Percentiles rank a stretch among this genome's conserved stretches.
These are phyloP conservation scores for Lentinula boryana DNA, from an alignment of 768 basidiomycete genomes.

Conservation along the genomic window DNA sequence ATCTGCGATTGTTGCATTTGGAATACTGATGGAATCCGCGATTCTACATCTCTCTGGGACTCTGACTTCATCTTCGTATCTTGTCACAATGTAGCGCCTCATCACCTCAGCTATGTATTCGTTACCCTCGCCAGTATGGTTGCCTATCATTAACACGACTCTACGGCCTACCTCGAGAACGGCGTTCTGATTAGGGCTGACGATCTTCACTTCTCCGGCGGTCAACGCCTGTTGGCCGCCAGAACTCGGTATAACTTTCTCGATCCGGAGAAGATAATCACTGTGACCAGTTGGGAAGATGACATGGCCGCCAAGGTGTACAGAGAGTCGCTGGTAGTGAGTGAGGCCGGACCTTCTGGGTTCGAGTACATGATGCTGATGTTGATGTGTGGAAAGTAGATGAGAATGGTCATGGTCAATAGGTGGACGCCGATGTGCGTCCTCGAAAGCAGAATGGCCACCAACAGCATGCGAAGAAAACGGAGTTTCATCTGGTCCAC, in stretches of 20 bases:
- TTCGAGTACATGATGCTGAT: not conserved
- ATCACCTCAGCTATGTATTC: not conserved
- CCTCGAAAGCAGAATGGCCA: not conserved
- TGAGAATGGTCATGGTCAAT: not conserved
- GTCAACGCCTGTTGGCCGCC: not conserved
- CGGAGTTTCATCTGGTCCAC: not conserved
- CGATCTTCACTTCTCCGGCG: not conserved
- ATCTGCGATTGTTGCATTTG: not conserved
- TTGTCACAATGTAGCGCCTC: not conserved
- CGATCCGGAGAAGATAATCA: not conserved
- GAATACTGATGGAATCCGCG: not conserved
- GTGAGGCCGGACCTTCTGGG: not conserved
- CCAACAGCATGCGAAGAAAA: not conserved
- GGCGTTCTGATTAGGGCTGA: not conserved
- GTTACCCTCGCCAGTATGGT: not conserved
- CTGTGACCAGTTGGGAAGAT: not conserved
- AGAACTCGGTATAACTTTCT: not conserved
- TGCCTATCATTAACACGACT: not conserved
- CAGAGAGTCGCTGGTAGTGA: not conserved
- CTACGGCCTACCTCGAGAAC: not conserved
- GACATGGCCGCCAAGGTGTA: not conserved
- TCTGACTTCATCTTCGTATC: not conserved
- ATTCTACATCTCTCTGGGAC: not conserved
- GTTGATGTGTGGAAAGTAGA: not conserved
- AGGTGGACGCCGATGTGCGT: not conserved